phyloP scores from a whole-genome alignment of 2,329 filamentous ascomycete genomes.

The Penicillium freii region DNA sequence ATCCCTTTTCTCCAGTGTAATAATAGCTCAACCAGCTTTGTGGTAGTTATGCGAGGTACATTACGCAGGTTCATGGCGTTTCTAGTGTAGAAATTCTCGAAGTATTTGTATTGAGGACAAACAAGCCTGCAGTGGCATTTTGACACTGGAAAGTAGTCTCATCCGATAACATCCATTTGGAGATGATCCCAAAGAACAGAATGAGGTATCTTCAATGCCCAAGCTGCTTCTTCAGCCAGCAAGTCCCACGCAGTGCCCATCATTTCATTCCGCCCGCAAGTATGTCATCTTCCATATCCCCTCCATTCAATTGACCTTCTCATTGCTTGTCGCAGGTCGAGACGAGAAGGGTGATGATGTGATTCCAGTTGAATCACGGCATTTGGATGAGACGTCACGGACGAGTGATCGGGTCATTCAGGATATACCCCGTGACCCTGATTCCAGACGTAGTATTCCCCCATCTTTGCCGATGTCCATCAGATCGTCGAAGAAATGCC shows the following conservation, averaged over 20 bases:
- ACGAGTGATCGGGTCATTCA: background rate
- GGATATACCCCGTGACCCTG: background rate
- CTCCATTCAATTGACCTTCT: background rate
- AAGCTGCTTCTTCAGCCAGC: background rate
- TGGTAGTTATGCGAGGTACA: background rate
- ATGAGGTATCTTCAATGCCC: background rate
- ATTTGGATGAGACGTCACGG: background rate
- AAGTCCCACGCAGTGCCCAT: background rate
- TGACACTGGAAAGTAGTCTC: background rate
- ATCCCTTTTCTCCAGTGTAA: too few species aligned
- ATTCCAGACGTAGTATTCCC: background rate
- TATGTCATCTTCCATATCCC: background rate
- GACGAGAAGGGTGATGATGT: background rate
- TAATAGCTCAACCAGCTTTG: background rate
- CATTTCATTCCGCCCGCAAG: background rate
- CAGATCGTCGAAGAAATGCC: background rate
- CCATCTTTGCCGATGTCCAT: background rate
- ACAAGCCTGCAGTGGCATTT: background rate
- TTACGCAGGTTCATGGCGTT: too few species aligned
- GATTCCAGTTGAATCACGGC: background rate
- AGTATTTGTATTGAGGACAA: background rate
- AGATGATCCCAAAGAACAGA: background rate
- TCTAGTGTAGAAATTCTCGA: background rate
- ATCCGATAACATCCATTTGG: background rate
- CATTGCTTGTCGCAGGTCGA: background rate